Evolutionary conservation across 345 rosid genomes (phyloP).

Genomic region (Diplotaxis tenuifolia): DNA sequence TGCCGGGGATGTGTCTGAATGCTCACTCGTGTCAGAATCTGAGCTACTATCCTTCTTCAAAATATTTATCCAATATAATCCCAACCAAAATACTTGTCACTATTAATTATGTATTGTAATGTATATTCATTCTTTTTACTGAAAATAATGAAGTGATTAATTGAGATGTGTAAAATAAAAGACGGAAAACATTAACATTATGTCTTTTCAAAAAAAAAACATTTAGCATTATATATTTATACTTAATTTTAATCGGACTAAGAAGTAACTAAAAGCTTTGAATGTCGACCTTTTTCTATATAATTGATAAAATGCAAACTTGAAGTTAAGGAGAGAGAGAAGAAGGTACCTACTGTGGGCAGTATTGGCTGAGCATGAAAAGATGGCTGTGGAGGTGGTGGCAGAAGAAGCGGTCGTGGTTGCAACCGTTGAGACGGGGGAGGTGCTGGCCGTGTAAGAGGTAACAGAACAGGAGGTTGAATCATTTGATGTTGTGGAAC

Average conservation of each 20-base stretch:
- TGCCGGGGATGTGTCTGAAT: conserved; percentile 70
- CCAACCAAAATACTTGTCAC: conserved; percentile 13
- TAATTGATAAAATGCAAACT: not conserved
- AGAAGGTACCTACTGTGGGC: conserved; percentile 63
- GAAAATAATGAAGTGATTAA: not conserved
- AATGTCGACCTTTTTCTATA: not conserved
- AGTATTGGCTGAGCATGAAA: conserved; percentile 36
- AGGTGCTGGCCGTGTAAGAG: conserved; percentile 34
- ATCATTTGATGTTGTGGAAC: conserved; percentile 38
- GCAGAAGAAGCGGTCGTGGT: conserved; percentile 26
- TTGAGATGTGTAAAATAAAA: not conserved
- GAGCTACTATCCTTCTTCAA: conserved; percentile 56
- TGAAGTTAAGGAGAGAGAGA: conserved; percentile 29
- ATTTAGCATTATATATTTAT: not conserved
- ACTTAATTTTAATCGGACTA: not conserved
- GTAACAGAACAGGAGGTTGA: conserved; percentile 37
- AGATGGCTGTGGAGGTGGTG: conserved; percentile 43
- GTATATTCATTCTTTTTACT: not conserved
- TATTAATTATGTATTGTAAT: not conserved
- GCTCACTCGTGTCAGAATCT: conserved; percentile 77
- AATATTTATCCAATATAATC: not conserved
- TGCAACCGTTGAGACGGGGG: conserved; percentile 32
- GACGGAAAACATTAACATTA: not conserved
- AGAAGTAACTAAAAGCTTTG: not conserved
- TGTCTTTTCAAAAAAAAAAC: no score